Evolutionary conservation across 2,329 filamentous ascomycete species (phyloP).

Genomic region (Dactylellina leptospora): DNA sequence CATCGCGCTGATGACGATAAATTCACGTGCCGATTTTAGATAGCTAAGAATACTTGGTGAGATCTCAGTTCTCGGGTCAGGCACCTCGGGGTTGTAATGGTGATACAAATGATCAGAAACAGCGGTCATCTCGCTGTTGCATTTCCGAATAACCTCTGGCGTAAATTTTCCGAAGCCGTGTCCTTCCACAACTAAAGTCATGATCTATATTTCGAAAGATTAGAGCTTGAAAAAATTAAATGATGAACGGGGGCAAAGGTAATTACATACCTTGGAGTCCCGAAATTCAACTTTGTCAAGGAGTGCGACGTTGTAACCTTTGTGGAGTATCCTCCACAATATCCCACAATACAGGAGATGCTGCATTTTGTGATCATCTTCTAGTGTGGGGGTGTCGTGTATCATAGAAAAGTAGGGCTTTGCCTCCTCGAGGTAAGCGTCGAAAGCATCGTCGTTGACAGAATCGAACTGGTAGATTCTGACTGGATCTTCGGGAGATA

Average conservation of each 20-base stretch:
- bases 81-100: background rate
- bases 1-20: conserved; percentile 8
- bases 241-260: too few relatives aligned
- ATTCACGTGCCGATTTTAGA: conserved; percentile 16
- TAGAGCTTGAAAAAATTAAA: too few relatives aligned
- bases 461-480: conserved; percentile 64
- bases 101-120: background rate
- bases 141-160: conserved; percentile 10
- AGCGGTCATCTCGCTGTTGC: background rate
- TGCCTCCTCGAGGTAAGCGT: conserved; percentile 65
- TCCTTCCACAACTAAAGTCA: conserved; percentile 62
- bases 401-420: conserved; percentile 74
- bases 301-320: conserved; percentile 70
- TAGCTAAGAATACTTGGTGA: background rate
- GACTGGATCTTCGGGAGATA: conserved; percentile 56
- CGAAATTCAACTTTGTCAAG: conserved; percentile 71
- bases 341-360: conserved; percentile 62
- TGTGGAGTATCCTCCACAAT: conserved; percentile 67
- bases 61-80: background rate
- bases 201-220: too few relatives aligned
- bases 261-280: conserved; percentile 71
- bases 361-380: conserved; percentile 55
- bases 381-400: conserved; percentile 67
- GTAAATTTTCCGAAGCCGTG: conserved; percentile 27
- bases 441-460: conserved; percentile 65